phyloP scores from a whole-genome alignment of 768 basidiomycete species.

The Lactifluus volemus region DNA sequence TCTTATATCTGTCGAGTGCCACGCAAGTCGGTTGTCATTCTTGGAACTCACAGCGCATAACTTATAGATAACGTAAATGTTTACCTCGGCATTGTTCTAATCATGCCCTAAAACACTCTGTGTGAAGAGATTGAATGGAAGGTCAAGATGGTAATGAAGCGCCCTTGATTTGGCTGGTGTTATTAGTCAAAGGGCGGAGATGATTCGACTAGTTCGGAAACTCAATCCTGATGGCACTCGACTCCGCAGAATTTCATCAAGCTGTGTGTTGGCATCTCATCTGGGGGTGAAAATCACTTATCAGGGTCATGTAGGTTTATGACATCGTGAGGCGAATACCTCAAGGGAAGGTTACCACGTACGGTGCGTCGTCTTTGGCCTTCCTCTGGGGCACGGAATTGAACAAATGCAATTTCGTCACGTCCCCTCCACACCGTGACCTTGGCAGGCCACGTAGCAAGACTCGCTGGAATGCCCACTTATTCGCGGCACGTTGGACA shows the following conservation, averaged over 20 bases:
- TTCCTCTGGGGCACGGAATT: background rate
- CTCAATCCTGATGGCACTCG: constrained; percentile 26
- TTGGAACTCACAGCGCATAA: background rate
- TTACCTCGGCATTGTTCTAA: background rate
- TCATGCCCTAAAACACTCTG: background rate
- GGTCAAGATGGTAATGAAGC: too few species aligned
- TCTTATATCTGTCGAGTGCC: background rate
- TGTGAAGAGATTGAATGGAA: background rate
- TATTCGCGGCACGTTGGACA: constrained; percentile 79
- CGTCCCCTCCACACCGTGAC: background rate
- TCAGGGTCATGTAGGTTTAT: constrained; percentile 46
- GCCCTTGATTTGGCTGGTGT: too few species aligned
- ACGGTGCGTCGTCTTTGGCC: constrained; percentile 38
- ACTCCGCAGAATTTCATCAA: constrained; percentile 55
- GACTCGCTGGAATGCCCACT: constrained; percentile 68
- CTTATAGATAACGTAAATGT: background rate
- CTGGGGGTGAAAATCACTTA: too few species aligned
- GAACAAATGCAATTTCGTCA: background rate
- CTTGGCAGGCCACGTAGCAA: constrained; percentile 63
- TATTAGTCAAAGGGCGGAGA: too few species aligned
- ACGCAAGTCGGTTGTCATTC: background rate
- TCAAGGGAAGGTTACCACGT: constrained; percentile 57
- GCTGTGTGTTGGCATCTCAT: constrained; percentile 32
- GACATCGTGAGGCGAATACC: constrained; percentile 65
- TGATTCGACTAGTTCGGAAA: background rate